Conservation (phyloP, 208 protist species). For the Angomonas ambiguus region DNA sequence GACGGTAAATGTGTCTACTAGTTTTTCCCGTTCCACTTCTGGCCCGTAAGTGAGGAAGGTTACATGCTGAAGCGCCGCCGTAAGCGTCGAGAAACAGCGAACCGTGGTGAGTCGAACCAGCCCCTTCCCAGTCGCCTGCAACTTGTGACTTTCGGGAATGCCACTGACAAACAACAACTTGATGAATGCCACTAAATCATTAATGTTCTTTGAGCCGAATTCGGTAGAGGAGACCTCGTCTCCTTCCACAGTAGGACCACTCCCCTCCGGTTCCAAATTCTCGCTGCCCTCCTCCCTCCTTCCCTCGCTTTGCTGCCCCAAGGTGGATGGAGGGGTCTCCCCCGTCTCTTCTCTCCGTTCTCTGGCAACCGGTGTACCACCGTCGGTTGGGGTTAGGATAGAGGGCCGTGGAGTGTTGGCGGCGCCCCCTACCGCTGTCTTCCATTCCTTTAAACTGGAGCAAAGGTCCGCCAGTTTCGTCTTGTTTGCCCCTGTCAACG, state of each 20-base stretch:
- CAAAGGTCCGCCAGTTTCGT: constrained; percentile 46
- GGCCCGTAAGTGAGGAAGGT: constrained; percentile 39
- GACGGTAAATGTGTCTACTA: constrained; percentile 20
- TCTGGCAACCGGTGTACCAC: not conserved
- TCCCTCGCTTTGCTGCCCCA: not conserved
- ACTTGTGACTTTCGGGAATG: constrained; percentile 49
- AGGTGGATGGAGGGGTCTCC: not conserved
- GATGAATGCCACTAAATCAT: constrained; percentile 62
- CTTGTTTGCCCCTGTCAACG: constrained; percentile 37
- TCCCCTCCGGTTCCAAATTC: not conserved
- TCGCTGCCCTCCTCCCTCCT: not conserved
- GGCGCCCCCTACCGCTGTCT: constrained; percentile 31
- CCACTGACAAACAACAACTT: constrained; percentile 42
- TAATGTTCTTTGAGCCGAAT: constrained; percentile 32
- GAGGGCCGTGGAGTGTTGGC: not conserved
- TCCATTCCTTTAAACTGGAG: constrained; percentile 43
- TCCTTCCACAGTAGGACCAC: not conserved
- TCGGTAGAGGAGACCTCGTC: constrained; percentile 12
- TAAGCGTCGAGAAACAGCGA: constrained; percentile 68
- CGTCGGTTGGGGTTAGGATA: not conserved
- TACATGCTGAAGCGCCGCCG: constrained; percentile 59
- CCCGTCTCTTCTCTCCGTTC: not conserved
- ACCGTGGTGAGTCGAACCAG: constrained; percentile 58
- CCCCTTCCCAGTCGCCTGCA: constrained; percentile 57
- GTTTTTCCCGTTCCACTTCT: not conserved